A percentile compares a stretch with the other conserved stretches of the same genome.
These are phyloP conservation scores for Eucalyptus guilfoylei DNA, from an alignment of 345 rosid species.

Conservation along the genomic window DNA sequence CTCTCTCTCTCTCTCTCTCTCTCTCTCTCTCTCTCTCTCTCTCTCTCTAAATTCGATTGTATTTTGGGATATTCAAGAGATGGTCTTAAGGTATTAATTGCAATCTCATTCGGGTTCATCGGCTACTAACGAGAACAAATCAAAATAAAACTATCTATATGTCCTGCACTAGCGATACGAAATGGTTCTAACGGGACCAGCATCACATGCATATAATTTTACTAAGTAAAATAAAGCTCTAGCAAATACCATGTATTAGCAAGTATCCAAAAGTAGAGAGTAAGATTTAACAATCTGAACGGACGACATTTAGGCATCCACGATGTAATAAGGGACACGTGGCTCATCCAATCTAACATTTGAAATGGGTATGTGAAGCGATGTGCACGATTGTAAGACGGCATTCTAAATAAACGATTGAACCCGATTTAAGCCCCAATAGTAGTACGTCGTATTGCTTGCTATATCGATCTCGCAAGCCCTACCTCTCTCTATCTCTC, in stretches of 20 bases:
- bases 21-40: neutral
- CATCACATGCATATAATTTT: neutral
- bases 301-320: neutral
- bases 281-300: neutral
- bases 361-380: neutral
- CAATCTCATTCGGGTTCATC: neutral
- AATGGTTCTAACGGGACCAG: neutral
- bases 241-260: neutral
- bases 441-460: neutral
- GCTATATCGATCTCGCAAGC: neutral
- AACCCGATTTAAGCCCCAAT: neutral
- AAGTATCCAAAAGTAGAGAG: neutral
- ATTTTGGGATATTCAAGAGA: neutral
- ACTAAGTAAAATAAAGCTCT: neutral
- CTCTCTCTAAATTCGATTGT: neutral
- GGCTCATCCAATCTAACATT: neutral
- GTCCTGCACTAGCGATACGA: rapidly evolving
- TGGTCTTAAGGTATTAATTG: neutral
- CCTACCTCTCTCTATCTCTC: neutral
- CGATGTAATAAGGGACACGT: neutral
- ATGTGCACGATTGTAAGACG: neutral
- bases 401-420: neutral
- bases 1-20: neutral
- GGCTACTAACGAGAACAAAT: neutral
- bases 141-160: neutral